Evolutionary conservation across 352 stramenopile species (phyloP), one percentile per base, ranked within the genome.

Genomic region (Phytophthora fragariaefolia): DNA sequence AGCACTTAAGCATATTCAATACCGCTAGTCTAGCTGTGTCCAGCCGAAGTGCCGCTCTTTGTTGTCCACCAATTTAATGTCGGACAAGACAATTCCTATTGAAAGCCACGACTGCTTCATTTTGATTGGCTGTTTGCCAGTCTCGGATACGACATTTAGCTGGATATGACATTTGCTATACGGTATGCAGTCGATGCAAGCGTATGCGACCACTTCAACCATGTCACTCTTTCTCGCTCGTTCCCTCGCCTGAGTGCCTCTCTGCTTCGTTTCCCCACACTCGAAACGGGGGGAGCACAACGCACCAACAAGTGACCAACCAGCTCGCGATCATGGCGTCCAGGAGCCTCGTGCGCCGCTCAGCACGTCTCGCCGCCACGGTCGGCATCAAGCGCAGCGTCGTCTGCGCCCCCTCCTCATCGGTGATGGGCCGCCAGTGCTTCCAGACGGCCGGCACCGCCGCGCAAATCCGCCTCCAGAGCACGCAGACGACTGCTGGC

Each of bases 251-350:
- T 18, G 34, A 64, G 56, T 64, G 57, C 22, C 57, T 13, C 40
- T 55, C 27, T n/a, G 10, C 17, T 28, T 38, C 36, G 13, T 47
- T n/a, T 48, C 23, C 15, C 52, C 22, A 15, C 9, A 30, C 40
- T 38, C 5, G 12, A 42, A 70, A 60, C 45, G 54, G 22, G 47
- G 47, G 62, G 55, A 69, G 30, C 51, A 53, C 23, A 69, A 24
- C 46, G 30, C 42, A 53, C 28, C 22, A 60, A 50, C 22, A 68
- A 54, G 43, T 40, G 18, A 56, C 18, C 24, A 38, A 53, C 17
- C 17, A 60, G 40, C 22, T 53, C 32, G 47, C 40, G 47, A 68
- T 71, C 45, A 76, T 76, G 63, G 43, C 69, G 49, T 63, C 63
- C 9, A 73, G 51, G 46, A 60, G 36, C 18, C 22, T 76, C 46